phyloP scores from a whole-genome alignment of 257 asterid genomes.

The Plectranthus barbatus region DNA sequence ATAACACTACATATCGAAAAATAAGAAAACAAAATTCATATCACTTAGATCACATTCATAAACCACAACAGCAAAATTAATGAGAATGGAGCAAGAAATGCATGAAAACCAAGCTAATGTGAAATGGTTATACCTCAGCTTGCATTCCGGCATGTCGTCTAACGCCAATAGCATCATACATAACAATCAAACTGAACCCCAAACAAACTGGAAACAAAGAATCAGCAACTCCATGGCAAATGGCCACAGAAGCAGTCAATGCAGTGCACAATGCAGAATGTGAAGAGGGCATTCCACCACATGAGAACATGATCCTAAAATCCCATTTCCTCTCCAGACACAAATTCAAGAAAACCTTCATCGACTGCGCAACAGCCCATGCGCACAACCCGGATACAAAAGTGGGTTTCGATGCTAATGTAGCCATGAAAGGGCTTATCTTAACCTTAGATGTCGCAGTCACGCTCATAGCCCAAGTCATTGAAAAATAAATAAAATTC shows the following conservation, averaged over 20 bases:
- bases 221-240: slow-evolving; percentile 82
- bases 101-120: neutral
- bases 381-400: slow-evolving; percentile 73
- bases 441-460: slow-evolving; percentile 75
- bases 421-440: slow-evolving; percentile 71
- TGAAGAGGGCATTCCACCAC: slow-evolving; percentile 88
- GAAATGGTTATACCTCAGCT: slow-evolving; percentile 46
- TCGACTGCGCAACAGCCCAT: slow-evolving; percentile 60
- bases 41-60: neutral
- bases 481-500: too few relatives aligned
- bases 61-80: neutral
- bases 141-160: slow-evolving; percentile 93
- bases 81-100: neutral
- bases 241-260: slow-evolving; percentile 76
- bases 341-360: slow-evolving; percentile 69
- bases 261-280: slow-evolving; percentile 93
- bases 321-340: slow-evolving; percentile 87
- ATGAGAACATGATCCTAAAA: slow-evolving; percentile 59
- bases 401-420: slow-evolving; percentile 74
- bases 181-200: slow-evolving; percentile 83
- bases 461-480: too few relatives aligned
- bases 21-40: neutral
- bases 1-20: too few relatives aligned
- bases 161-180: slow-evolving; percentile 90
- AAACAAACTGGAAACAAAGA: slow-evolving; percentile 83